Evolutionary conservation across 164 flowering plant genomes (phyloP), one percentile per base, ranked within the genome.

Genomic region (Tetracentron sinense): DNA sequence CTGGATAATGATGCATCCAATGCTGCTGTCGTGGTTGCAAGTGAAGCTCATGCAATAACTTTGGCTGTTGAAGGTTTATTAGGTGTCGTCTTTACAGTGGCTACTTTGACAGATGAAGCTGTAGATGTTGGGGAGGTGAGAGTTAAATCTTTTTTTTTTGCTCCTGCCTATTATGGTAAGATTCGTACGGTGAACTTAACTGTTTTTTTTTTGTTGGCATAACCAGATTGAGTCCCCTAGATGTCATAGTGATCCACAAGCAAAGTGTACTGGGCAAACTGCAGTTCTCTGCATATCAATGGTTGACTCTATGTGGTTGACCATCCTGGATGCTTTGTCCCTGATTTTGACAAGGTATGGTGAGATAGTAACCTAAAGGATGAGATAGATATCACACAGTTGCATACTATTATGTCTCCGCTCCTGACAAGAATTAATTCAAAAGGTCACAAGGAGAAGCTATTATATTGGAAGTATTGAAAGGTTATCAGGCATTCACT

Each of bases 381-480:
- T 22, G 26, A 21, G 56, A 52, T 57, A 31, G 14, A 29, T 53
- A 21, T 51, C 31, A 0, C 42, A 30, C 10, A 12, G n/a, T 46
- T 15, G 2, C 29, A 53, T 54, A 60, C 23, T 53, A 54, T 19
- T 54, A 20, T 63, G 6, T 66, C 42, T 56, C 52, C 63, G 11
- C 19, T n/a, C 23, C 38, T 51, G 63, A 44, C 64, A 56, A 58
- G 58, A 22, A 35, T 23, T 68, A 42, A 19, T 27, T 74, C 35
- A 83, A 33, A 76, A 94, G 99, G 82, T 89, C 97, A 66, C 99
- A 95, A 73, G 99, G 99, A 55, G 99, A 95, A 79, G 99, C 99
- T 51, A 89, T 95, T 56, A 80, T 89, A 38, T 78, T 95, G 81
- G 99, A 95, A 76, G 88, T 95, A 69, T 70, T 95, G 60, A 95